A percentile compares a stretch with the other conserved stretches of the same genome.
Evolutionary conservation across 2,329 filamentous ascomycete species (phyloP).

Genomic region (Nemania sp.): DNA sequence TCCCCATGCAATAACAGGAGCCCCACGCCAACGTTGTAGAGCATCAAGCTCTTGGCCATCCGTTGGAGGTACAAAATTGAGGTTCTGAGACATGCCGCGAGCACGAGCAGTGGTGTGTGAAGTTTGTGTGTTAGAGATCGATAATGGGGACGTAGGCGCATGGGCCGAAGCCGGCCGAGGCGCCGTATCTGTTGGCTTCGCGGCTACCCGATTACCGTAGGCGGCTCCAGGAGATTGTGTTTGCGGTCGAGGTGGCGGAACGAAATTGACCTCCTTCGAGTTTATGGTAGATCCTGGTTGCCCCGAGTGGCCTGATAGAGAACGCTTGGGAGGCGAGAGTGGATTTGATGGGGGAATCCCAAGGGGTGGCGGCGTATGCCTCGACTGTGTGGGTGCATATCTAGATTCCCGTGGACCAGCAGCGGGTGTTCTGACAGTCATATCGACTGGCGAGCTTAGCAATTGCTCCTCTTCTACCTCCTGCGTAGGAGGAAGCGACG

Average conservation of each 20-base stretch:
- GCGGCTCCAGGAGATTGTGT: constrained; percentile 63
- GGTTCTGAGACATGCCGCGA: constrained; percentile 56
- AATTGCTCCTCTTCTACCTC: constrained; percentile 65
- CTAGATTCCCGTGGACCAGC: constrained; percentile 39
- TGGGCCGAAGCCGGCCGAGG: constrained; percentile 60
- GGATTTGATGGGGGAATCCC: constrained; percentile 45
- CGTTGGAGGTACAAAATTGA: constrained; percentile 64
- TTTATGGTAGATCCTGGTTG: constrained; percentile 40
- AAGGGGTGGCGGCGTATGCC: constrained; percentile 56
- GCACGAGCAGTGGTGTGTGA: constrained; percentile 43
- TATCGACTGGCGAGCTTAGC: constrained; percentile 32
- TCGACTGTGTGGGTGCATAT: constrained; percentile 45
- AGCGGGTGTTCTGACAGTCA: constrained; percentile 30
- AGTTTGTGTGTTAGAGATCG: constrained; percentile 22
- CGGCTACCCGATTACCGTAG: constrained; percentile 43
- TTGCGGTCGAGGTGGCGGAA: constrained; percentile 61
- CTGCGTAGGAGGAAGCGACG: constrained; percentile 62
- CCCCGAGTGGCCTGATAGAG: constrained; percentile 55
- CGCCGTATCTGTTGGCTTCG: constrained; percentile 46
- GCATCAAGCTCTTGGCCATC: constrained; percentile 73
- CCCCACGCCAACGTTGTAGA: constrained; percentile 87
- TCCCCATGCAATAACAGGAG: constrained; percentile 85
- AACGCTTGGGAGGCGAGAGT: constrained; percentile 60
- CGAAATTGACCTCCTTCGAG: constrained; percentile 47
- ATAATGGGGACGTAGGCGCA: constrained; percentile 46